These are phyloP conservation scores for Candida palmyrensis DNA, from an alignment of 805 yeast genomes.

Conservation along the genomic window DNA sequence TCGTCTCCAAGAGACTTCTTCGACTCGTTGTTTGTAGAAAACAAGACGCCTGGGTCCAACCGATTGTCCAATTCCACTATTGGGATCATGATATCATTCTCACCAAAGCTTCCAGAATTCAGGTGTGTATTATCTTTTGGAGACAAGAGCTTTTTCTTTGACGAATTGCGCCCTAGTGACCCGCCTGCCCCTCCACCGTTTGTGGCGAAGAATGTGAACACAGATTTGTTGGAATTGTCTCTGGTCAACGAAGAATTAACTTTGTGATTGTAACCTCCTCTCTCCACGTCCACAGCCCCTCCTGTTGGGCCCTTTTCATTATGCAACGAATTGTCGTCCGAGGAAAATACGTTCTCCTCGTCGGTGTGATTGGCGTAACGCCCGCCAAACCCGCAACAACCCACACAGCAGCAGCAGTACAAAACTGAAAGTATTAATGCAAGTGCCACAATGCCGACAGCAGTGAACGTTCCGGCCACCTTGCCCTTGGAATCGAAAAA, in stretches of 20 bases:
- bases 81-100: constrained; percentile 24
- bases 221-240: constrained; percentile 30
- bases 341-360: constrained; percentile 34
- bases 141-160: constrained; percentile 23
- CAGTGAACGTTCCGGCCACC: constrained; percentile 82
- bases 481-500: constrained; percentile 70
- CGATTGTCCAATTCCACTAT: constrained; percentile 24
- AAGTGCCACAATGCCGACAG: constrained; percentile 61
- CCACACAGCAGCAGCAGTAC: constrained; percentile 30
- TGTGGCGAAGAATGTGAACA: constrained; percentile 20
- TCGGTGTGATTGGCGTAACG: constrained; percentile 26
- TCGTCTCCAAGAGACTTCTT: constrained; percentile 29
- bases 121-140: constrained; percentile 16
- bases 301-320: constrained; percentile 15
- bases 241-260: constrained; percentile 17
- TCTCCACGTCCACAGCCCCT: background rate
- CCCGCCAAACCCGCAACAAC: constrained; percentile 9
- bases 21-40: constrained; percentile 19
- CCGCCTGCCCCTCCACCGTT: constrained; percentile 7
- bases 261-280: background rate
- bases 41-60: constrained; percentile 23
- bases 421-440: constrained; percentile 39
- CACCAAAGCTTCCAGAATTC: constrained; percentile 8
- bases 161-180: constrained; percentile 21
- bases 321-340: constrained; percentile 23